phyloP scores from a whole-genome alignment of 495 filamentous ascomycete species.

The Amorphotheca resinae region DNA sequence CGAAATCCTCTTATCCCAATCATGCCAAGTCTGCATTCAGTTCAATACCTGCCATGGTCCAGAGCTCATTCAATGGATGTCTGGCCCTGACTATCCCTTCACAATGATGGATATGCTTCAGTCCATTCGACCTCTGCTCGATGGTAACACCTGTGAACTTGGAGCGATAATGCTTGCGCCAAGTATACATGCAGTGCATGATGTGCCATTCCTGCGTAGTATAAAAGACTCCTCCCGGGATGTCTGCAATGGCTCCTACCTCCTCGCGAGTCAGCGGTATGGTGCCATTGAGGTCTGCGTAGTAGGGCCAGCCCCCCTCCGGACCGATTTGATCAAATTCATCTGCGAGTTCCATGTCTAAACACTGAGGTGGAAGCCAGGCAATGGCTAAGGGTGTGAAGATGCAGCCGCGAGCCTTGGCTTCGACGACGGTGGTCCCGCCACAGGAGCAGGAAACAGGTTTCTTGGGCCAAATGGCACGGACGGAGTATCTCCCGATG shows the following conservation, averaged over 20 bases:
- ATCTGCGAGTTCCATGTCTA: not conserved
- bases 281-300: not conserved
- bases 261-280: not conserved
- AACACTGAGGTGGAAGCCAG: conserved; percentile 1
- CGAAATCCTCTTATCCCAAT: no score
- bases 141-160: not conserved
- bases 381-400: not conserved
- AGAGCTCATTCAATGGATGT: not conserved
- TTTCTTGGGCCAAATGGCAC: not conserved
- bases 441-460: not conserved
- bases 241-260: not conserved
- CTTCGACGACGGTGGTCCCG: not conserved
- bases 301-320: not conserved
- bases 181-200: conserved; percentile 1
- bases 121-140: not conserved
- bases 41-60: not conserved
- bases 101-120: not conserved
- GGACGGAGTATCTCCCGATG: not conserved
- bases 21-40: not conserved
- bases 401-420: not conserved
- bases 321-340: not conserved
- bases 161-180: conserved; percentile 1
- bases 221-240: not conserved
- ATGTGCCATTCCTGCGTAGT: conserved; percentile 1
- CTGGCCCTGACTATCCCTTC: not conserved